phyloP scores from a whole-genome alignment of 2,329 filamentous ascomycete genomes.

The Paracoccidioides lutzii region DNA sequence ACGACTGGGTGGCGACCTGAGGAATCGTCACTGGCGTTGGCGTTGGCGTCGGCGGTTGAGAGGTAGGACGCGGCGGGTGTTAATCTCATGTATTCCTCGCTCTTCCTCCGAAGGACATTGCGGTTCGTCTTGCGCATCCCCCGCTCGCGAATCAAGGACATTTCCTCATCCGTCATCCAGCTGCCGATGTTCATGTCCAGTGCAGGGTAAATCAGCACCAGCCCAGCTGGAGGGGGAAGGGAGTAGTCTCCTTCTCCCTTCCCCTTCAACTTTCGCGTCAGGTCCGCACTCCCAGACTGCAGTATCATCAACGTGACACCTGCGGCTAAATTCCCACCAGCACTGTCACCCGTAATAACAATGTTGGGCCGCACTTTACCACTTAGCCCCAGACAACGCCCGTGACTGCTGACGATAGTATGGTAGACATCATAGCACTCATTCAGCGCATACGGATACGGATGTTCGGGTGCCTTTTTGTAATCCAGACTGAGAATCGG shows the following conservation, averaged over 20 bases:
- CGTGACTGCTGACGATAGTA: constrained; percentile 57
- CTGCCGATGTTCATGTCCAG: constrained; percentile 96
- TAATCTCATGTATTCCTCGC: constrained; percentile 72
- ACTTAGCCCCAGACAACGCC: constrained; percentile 61
- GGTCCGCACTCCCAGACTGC: constrained; percentile 51
- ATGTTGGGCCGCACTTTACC: constrained; percentile 54
- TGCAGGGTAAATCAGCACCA: constrained; percentile 78
- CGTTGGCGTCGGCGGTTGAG: constrained; percentile 28
- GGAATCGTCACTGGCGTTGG: constrained; percentile 50
- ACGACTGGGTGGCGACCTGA: constrained; percentile 22
- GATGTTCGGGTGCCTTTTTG: constrained; percentile 69
- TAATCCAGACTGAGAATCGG: constrained; percentile 89
- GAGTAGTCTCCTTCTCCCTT: constrained; percentile 31
- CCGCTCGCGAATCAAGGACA: constrained; percentile 81
- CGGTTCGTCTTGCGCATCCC: constrained; percentile 64
- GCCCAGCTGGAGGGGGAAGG: constrained; percentile 62
- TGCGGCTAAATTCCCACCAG: constrained; percentile 68
- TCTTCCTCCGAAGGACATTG: constrained; percentile 69
- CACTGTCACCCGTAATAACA: constrained; percentile 66
- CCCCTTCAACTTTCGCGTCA: constrained; percentile 41
- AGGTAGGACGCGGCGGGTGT: constrained; percentile 69
- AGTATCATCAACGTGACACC: constrained; percentile 80
- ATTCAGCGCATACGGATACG: constrained; percentile 74
- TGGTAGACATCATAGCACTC: constrained; percentile 81
- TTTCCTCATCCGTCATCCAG: constrained; percentile 98